Evolutionary conservation across 208 protist species (phyloP).

Genomic region (Phytomonas sp.): DNA sequence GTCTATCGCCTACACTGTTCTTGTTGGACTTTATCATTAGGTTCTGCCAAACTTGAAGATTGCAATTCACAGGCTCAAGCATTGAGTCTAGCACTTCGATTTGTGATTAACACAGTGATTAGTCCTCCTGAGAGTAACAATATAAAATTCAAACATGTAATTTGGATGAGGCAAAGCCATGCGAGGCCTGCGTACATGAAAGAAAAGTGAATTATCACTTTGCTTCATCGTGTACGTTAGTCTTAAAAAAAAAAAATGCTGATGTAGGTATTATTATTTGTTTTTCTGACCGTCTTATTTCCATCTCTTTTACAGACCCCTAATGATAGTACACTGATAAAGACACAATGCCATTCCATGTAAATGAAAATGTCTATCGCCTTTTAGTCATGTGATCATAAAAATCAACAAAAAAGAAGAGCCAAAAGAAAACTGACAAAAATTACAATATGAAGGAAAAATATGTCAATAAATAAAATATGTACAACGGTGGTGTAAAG

Average conservation of each 20-base stretch:
- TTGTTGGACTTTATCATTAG: not conserved
- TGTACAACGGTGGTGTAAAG: not conserved
- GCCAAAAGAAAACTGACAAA: not conserved
- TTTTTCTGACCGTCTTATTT: not conserved
- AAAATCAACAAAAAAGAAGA: constrained; percentile 2
- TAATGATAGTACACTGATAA: not conserved
- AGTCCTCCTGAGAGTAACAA: not conserved
- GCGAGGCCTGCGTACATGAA: not conserved
- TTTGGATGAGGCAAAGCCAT: not conserved
- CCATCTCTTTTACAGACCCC: not conserved
- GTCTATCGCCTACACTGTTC: not conserved
- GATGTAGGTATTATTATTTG: not conserved
- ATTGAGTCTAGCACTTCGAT: not conserved
- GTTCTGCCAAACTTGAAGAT: not conserved
- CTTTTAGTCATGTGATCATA: constrained; percentile 7
- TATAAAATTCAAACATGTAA: not conserved
- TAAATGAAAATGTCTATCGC: constrained; percentile 8
- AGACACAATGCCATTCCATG: not conserved
- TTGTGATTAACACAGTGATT: not conserved
- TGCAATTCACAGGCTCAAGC: not conserved
- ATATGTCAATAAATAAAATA: not conserved
- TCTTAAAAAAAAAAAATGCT: not conserved
- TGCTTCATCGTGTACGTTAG: not conserved
- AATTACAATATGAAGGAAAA: not conserved
- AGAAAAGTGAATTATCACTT: not conserved